Evolutionary conservation across 2,329 filamentous ascomycete genomes (phyloP).

Genomic region (Neonectria ditissima): DNA sequence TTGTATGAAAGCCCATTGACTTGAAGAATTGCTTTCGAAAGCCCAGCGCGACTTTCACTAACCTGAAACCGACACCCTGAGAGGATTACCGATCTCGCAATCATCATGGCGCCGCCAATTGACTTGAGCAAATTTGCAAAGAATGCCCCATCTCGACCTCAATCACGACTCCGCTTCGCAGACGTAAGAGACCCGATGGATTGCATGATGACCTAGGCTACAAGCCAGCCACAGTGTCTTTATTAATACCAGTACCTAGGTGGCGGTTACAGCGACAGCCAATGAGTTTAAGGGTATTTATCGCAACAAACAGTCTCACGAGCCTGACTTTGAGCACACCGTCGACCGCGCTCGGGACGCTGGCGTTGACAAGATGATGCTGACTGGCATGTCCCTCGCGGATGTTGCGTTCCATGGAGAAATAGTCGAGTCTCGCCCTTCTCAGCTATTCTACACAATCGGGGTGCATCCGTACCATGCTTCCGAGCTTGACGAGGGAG

Average conservation of each 20-base stretch:
- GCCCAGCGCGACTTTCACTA: background rate
- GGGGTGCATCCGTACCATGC: slow-evolving; percentile 65
- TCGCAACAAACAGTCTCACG: slow-evolving; percentile 61
- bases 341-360: slow-evolving; percentile 56
- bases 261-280: slow-evolving; percentile 53
- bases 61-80: background rate
- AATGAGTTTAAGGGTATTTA: slow-evolving; percentile 64
- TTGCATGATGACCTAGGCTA: background rate
- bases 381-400: slow-evolving; percentile 53
- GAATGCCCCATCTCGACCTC: slow-evolving; percentile 35
- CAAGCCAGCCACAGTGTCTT: too few relatives aligned
- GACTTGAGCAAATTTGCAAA: slow-evolving; percentile 41
- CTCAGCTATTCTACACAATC: slow-evolving; percentile 57
- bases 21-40: background rate
- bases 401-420: slow-evolving; percentile 46
- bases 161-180: slow-evolving; percentile 40
- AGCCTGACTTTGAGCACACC: slow-evolving; percentile 56
- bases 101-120: slow-evolving; percentile 35
- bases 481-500: slow-evolving; percentile 52
- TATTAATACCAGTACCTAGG: slow-evolving; percentile 36
- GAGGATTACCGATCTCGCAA: background rate
- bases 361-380: slow-evolving; percentile 56
- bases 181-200: slow-evolving; percentile 33
- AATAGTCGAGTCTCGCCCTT: slow-evolving; percentile 45
- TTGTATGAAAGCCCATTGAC: background rate